Conservation (phyloP, 441 rosid species). For the Monsonia emarginata region DNA sequence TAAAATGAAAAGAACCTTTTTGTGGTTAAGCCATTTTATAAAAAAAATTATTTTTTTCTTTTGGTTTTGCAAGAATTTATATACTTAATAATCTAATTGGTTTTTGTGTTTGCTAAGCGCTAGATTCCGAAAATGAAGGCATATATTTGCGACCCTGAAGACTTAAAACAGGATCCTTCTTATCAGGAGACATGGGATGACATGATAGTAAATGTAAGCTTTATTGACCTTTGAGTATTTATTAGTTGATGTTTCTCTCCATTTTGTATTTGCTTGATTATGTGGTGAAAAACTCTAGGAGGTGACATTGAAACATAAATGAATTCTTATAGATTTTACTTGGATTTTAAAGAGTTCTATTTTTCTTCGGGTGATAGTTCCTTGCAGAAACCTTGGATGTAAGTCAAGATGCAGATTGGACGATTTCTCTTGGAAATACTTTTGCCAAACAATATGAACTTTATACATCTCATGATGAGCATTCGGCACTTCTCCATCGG, state of each 20-base stretch:
- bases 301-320: not conserved
- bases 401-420: constrained; percentile 79
- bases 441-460: constrained; percentile 75
- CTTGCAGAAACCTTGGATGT: constrained; percentile 96
- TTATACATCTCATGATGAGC: constrained; percentile 73
- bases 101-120: constrained; percentile 70
- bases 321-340: not conserved
- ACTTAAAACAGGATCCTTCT: constrained; percentile 79
- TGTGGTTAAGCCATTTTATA: not conserved
- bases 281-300: not conserved
- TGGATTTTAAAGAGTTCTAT: not conserved
- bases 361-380: constrained; percentile 47
- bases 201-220: constrained; percentile 84
- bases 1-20: not conserved
- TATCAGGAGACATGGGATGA: constrained; percentile 98
- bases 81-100: constrained; percentile 37
- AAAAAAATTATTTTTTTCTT: not conserved
- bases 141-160: constrained; percentile 94
- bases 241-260: not conserved
- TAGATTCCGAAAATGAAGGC: constrained; percentile 99
- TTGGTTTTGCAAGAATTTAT: constrained; percentile 7
- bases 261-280: constrained; percentile 7
- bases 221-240: constrained; percentile 13
- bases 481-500: constrained; percentile 90
- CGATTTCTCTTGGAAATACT: constrained; percentile 80